These are phyloP conservation scores for Pythium rhizo-oryzae DNA, from an alignment of 352 stramenopile species.

Conservation along the genomic window DNA sequence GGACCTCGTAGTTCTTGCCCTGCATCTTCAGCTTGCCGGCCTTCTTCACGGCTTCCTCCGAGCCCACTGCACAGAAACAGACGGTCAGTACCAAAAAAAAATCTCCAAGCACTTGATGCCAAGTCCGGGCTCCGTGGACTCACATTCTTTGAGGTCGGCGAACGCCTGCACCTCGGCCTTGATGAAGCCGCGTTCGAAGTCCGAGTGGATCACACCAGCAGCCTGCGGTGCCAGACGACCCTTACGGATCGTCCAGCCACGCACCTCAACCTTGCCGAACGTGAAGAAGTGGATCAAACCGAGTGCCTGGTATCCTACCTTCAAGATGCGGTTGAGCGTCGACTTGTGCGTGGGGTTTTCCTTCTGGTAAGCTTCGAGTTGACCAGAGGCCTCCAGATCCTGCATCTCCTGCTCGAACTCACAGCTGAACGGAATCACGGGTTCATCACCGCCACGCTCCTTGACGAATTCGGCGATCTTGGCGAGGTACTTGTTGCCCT, in stretches of 20 bases:
- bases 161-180: slow-evolving; percentile 91
- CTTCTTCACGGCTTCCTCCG: slow-evolving; percentile 90
- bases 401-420: slow-evolving; percentile 98
- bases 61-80: slow-evolving; percentile 48
- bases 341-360: slow-evolving; percentile 89
- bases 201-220: slow-evolving; percentile 98
- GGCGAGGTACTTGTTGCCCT: slow-evolving; percentile 97
- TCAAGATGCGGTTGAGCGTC: slow-evolving; percentile 97
- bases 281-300: slow-evolving; percentile 99
- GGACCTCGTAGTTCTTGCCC: slow-evolving; percentile 91
- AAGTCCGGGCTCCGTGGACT: slow-evolving; percentile 20
- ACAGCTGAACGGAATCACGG: slow-evolving; percentile 96
- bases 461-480: slow-evolving; percentile 98
- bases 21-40: slow-evolving; percentile 89
- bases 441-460: slow-evolving; percentile 94
- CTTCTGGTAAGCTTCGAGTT: slow-evolving; percentile 74
- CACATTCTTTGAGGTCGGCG: slow-evolving; percentile 90
- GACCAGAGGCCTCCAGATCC: slow-evolving; percentile 66
- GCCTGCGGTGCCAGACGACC: slow-evolving; percentile 96
- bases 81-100: slow-evolving; percentile 28
- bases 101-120: slow-evolving; percentile 44
- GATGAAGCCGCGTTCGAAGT: slow-evolving; percentile 99
- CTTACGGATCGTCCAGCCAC: slow-evolving; percentile 99
- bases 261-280: slow-evolving; percentile 97
- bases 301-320: slow-evolving; percentile 97